Base-by-base conservation (phyloP, 2,329 filamentous ascomycete genomes). In the Colletotrichum incanum region DNA sequence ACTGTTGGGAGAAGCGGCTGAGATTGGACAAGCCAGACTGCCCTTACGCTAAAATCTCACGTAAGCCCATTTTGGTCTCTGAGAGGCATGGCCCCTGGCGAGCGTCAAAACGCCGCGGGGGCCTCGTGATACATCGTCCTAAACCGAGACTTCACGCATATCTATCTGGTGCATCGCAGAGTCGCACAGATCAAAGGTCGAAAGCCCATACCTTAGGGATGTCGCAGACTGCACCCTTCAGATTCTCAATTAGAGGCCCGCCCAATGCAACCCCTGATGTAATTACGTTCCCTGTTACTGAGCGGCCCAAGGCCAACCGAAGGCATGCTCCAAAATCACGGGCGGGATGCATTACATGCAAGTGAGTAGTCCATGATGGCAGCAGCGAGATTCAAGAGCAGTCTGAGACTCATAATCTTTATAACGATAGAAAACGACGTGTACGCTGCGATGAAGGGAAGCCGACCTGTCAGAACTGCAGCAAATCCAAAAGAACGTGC, bases 291-390 rank as follows among this genome's bases (percentile, higher is more conserved):
- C 12, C 50, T 16, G 9, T 64, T 23, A 31, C 28, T 2, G 31
- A 60, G 34, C 8, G 43, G 9, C 52, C 58, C 18, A 62, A 58
- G 39, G n/a, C 41, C 41, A 69, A 37, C 34, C 61, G 59, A 12
- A 63, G 18, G 37, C 37, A 54, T 14, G 47, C 34, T 31, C 69
- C 58, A 8, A 69, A 69, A 12, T 26, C 37, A 26, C 41, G 65
- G n/a, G 37, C 50, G 9, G 65, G 69, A 31, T 72, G 69, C 20
- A 37, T 62, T n/a, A 72, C 65, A 18, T 72, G 69, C 56, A 63
- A 66, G 65, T 72, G 54, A 52, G 58, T 52, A 16, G 11, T 37
- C 11, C 47, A 18, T 12, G 52, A 23, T 9, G 4, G 4, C 4
- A 12, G 18, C 8, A n/a, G 52, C 5, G 52, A 55, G 18, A 4